phyloP scores from a whole-genome alignment of 2,329 filamentous ascomycete genomes.

The Aspergillus melleus region DNA sequence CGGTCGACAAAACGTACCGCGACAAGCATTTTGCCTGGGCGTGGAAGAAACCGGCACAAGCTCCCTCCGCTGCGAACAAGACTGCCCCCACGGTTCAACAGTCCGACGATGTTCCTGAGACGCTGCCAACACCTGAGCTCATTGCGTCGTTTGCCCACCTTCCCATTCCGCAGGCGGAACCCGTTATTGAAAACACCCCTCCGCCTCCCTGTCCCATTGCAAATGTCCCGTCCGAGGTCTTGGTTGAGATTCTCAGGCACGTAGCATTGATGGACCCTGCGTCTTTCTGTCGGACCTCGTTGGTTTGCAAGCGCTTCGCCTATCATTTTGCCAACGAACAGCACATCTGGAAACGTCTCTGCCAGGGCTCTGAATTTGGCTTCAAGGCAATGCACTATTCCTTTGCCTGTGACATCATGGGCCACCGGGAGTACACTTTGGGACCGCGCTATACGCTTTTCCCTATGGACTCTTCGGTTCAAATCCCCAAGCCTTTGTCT shows the following conservation, averaged over 20 bases:
- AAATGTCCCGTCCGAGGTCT: conserved; percentile 76
- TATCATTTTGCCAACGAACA: conserved; percentile 84
- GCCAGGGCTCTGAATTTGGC: conserved; percentile 69
- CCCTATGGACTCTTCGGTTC: conserved; percentile 25
- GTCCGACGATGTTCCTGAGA: conserved; percentile 52
- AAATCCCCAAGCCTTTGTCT: conserved; percentile 43
- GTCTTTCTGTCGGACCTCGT: conserved; percentile 70
- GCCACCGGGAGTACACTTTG: conserved; percentile 40
- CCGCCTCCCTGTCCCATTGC: conserved; percentile 79
- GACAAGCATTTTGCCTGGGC: conserved; percentile 83
- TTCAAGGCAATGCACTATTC: conserved; percentile 81
- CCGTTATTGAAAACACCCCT: conserved; percentile 69
- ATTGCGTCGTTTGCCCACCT: conserved; percentile 73
- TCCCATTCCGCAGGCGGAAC: conserved; percentile 66
- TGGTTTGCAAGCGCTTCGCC: conserved; percentile 84
- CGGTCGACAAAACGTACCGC: conserved; percentile 82
- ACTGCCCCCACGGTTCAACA: conserved; percentile 55
- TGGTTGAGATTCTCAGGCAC: conserved; percentile 74
- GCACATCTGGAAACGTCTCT: conserved; percentile 78
- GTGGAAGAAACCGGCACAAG: conserved; percentile 47
- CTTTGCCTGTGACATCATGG: conserved; percentile 64
- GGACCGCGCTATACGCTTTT: conserved; percentile 37
- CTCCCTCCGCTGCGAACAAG: conserved; percentile 49
- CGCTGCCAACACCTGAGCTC: conserved; percentile 63
- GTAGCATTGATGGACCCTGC: conserved; percentile 75